Percentiles rank a stretch among this genome's conserved stretches.
Conservation (phyloP, 164 flowering plant species). For the Magnolia kwangsiensis region DNA sequence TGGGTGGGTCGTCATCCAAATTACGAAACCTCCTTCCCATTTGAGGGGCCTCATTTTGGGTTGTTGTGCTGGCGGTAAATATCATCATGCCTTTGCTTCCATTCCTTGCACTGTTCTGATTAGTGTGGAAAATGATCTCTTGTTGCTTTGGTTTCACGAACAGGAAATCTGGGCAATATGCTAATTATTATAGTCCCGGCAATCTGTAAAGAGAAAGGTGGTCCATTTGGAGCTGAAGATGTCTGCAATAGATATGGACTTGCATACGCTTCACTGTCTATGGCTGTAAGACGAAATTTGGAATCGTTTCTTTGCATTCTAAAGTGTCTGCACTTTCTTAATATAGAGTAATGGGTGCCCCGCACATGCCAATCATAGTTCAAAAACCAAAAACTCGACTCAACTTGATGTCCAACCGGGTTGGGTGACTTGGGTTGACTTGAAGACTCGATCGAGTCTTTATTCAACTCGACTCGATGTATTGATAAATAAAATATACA, state of each 20-base stretch:
- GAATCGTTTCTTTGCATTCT: not conserved
- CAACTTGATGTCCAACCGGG: too few relatives aligned
- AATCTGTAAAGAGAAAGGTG: conserved; percentile 64
- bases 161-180: conserved; percentile 84
- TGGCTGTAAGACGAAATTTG: conserved; percentile 57
- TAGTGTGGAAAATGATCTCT: not conserved
- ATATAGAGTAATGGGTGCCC: not conserved
- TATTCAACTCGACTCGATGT: too few relatives aligned
- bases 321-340: not conserved
- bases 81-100: not conserved
- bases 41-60: conserved; percentile 71
- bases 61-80: conserved; percentile 73
- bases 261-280: conserved; percentile 76
- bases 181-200: conserved; percentile 74
- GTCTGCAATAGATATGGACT: conserved; percentile 50
- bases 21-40: conserved; percentile 61
- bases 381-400: too few relatives aligned
- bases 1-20: conserved; percentile 57
- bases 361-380: not conserved
- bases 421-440: too few relatives aligned
- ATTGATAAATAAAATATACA: too few relatives aligned
- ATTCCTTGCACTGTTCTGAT: not conserved
- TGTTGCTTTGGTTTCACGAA: not conserved
- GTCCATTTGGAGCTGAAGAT: conserved; percentile 70
- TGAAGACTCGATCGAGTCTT: too few relatives aligned